Percentiles rank a stretch among this genome's conserved stretches.
These are phyloP conservation scores for Dactylonectria estremocensis DNA, from an alignment of 2,329 filamentous ascomycete genomes.

Conservation along the genomic window DNA sequence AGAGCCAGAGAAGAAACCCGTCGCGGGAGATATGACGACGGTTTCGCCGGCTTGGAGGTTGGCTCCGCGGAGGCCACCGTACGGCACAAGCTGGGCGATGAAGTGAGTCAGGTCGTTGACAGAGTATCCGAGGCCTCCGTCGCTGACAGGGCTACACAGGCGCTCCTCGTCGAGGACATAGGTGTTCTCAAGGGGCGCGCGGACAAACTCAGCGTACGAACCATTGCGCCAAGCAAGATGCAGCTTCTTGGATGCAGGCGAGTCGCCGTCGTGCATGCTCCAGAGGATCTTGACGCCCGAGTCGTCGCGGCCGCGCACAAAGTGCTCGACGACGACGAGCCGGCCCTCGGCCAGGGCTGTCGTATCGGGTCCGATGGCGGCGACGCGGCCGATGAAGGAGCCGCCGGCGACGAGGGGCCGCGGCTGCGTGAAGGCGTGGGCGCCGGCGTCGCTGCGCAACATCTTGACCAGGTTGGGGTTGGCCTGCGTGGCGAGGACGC, in stretches of 20 bases:
- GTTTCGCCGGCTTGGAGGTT: slow-evolving; percentile 63
- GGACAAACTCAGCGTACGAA: slow-evolving; percentile 49
- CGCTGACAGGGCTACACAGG: slow-evolving; percentile 38
- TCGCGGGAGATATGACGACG: slow-evolving; percentile 65
- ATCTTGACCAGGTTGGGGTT: slow-evolving; percentile 46
- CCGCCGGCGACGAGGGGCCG: slow-evolving; percentile 52
- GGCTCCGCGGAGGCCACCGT: slow-evolving; percentile 61
- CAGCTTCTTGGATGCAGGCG: slow-evolving; percentile 46
- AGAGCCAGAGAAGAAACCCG: slow-evolving; percentile 63
- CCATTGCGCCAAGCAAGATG: slow-evolving; percentile 52
- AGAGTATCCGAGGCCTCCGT: slow-evolving; percentile 55
- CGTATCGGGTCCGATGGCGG: slow-evolving; percentile 53
- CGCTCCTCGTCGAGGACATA: slow-evolving; percentile 51
- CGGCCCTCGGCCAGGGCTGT: slow-evolving; percentile 52
- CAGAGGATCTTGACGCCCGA: slow-evolving; percentile 48
- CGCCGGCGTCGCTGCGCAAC: slow-evolving; percentile 29
- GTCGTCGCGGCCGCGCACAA: slow-evolving; percentile 52
- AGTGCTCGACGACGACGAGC: slow-evolving; percentile 53
- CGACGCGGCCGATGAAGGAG: slow-evolving; percentile 55
- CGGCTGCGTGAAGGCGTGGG: slow-evolving; percentile 41
- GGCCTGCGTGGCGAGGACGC: slow-evolving; percentile 45
- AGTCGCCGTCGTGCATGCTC: slow-evolving; percentile 49
- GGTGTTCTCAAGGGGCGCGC: slow-evolving; percentile 54
- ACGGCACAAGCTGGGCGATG: slow-evolving; percentile 55
- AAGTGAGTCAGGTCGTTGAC: slow-evolving; percentile 58